A percentile compares a stretch with the other conserved stretches of the same genome.
phyloP scores from a whole-genome alignment of 257 asterid species.

The Solanum pinnatisectum region DNA sequence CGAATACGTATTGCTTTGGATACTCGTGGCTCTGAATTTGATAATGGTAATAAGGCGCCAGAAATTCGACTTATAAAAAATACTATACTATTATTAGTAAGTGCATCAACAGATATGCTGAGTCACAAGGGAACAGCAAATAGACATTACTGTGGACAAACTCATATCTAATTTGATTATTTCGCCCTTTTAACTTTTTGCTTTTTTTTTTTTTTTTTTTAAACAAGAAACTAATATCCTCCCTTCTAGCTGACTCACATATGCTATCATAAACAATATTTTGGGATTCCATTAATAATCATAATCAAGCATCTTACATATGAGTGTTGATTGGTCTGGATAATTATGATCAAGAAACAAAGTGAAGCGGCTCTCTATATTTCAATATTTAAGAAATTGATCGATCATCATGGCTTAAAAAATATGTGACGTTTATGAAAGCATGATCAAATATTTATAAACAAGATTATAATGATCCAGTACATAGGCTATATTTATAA shows the following conservation, averaged over 20 bases:
- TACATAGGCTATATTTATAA: no score
- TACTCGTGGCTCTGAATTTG: conserved; percentile 2
- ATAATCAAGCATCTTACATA: neutral
- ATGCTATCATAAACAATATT: neutral
- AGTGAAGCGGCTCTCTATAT: neutral
- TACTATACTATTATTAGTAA: neutral
- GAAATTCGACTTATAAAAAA: neutral
- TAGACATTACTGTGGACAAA: conserved; percentile 4
- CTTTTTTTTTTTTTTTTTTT: neutral
- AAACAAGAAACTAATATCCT: neutral
- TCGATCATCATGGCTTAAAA: neutral
- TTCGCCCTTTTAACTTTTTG: neutral
- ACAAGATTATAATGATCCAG: no score
- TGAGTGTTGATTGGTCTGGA: no score
- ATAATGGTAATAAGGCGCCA: neutral
- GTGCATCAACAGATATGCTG: neutral
- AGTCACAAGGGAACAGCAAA: neutral
- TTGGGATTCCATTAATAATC: neutral
- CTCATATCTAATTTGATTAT: neutral
- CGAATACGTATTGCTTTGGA: conserved; percentile 8
- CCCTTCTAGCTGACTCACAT: neutral
- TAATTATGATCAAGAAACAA: neutral
- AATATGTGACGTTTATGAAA: neutral
- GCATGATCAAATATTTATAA: neutral
- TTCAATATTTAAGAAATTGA: neutral